Evolutionary conservation across 495 filamentous ascomycete species (phyloP).

Genomic region (Durotheca rogersii): DNA sequence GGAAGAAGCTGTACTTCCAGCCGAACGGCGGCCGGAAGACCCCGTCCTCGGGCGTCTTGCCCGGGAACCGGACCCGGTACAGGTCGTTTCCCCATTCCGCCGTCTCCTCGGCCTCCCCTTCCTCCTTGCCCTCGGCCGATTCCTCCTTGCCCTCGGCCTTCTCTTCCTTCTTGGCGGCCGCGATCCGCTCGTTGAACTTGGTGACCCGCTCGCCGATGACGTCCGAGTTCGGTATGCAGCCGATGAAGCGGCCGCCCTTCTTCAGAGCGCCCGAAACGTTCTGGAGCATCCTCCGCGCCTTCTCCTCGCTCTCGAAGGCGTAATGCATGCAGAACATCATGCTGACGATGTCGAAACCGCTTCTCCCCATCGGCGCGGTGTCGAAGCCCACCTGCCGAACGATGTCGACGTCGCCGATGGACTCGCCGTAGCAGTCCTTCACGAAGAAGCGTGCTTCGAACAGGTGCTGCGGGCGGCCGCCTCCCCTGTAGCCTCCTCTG

Average conservation of each 20-base stretch:
- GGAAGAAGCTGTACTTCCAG: conserved; percentile 95
- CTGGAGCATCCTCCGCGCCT: conserved; percentile 85
- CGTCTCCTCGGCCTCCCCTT: conserved; percentile 53
- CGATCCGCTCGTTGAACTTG: conserved; percentile 56
- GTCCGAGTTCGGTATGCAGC: conserved; percentile 91
- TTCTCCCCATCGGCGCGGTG: conserved; percentile 56
- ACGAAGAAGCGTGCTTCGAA: conserved; percentile 85
- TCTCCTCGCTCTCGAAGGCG: conserved; percentile 87
- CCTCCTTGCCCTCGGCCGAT: conserved; percentile 41
- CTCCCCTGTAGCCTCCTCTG: conserved; percentile 43
- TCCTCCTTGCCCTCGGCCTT: conserved; percentile 29
- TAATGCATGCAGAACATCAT: conserved; percentile 99
- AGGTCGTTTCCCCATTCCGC: conserved; percentile 90
- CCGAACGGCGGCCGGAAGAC: conserved; percentile 92
- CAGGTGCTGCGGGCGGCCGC: conserved; percentile 50
- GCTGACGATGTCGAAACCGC: conserved; percentile 91
- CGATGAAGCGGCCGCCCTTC: conserved; percentile 91
- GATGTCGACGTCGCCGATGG: conserved; percentile 72
- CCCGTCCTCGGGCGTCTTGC: conserved; percentile 72
- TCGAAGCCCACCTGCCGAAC: conserved; percentile 85
- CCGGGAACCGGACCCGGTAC: conserved; percentile 85
- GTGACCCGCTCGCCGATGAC: conserved; percentile 68
- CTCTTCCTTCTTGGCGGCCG: conserved; percentile 52
- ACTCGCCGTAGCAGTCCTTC: conserved; percentile 86
- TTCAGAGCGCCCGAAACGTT: conserved; percentile 88